These are phyloP conservation scores for Novakomyces olei DNA, from an alignment of 805 yeast genomes.

Conservation along the genomic window DNA sequence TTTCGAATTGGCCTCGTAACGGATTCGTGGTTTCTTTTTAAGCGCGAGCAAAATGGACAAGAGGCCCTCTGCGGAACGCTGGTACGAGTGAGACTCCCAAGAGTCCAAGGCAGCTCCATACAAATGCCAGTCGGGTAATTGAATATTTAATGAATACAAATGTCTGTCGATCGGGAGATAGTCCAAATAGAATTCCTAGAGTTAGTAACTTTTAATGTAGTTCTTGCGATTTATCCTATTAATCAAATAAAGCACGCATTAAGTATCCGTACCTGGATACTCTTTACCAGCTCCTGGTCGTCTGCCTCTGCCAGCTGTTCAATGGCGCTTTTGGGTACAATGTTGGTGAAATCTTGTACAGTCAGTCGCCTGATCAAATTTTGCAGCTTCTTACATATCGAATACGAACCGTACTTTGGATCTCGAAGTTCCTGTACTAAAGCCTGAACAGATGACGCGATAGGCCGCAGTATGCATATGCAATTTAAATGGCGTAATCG, in stretches of 20 bases:
- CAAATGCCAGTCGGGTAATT: constrained; percentile 14
- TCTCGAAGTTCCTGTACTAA: constrained; percentile 44
- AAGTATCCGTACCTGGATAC: constrained; percentile 25
- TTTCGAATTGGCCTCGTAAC: constrained; percentile 50
- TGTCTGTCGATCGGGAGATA: constrained; percentile 52
- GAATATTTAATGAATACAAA: constrained; percentile 29
- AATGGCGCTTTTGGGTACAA: constrained; percentile 49
- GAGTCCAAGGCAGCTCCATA: constrained; percentile 20
- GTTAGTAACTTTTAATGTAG: not conserved
- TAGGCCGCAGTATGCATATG: constrained; percentile 56
- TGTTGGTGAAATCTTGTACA: constrained; percentile 37
- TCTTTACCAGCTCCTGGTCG: constrained; percentile 54
- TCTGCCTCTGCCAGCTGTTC: constrained; percentile 83
- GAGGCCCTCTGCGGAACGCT: constrained; percentile 23
- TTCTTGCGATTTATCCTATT: not conserved
- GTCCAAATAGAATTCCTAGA: constrained; percentile 57
- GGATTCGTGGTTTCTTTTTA: constrained; percentile 54
- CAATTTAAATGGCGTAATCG: constrained; percentile 63
- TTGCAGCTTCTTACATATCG: constrained; percentile 30
- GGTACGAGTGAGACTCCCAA: constrained; percentile 28
- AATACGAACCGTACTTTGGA: constrained; percentile 66
- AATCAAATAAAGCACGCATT: not conserved
- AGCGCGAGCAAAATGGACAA: constrained; percentile 44
- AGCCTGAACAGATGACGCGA: constrained; percentile 34
- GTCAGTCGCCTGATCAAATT: not conserved